phyloP scores from a whole-genome alignment of 768 basidiomycete genomes.

The Clitopilus passeckerianus region DNA sequence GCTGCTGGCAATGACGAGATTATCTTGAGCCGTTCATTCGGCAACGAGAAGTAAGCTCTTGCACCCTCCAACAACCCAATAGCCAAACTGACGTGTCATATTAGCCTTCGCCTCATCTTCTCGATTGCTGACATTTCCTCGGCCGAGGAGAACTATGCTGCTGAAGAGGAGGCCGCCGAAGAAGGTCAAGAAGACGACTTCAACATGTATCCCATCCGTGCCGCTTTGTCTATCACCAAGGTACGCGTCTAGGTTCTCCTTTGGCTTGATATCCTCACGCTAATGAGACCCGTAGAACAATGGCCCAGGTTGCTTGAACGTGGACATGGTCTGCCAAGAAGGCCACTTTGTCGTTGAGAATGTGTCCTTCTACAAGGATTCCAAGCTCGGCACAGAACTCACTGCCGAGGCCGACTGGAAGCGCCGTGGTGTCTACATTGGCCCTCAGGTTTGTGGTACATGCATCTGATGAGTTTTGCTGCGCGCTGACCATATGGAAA shows the following conservation, averaged over 20 bases:
- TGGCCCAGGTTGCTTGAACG: constrained; percentile 62
- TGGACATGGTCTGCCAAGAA: constrained; percentile 77
- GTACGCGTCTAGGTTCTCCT: constrained; percentile 23
- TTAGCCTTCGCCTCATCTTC: constrained; percentile 88
- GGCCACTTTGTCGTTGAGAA: constrained; percentile 85
- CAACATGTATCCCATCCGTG: constrained; percentile 66
- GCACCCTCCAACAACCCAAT: not conserved
- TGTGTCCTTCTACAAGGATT: constrained; percentile 78
- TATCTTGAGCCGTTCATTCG: constrained; percentile 74
- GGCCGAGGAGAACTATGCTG: constrained; percentile 24
- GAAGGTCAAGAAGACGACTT: constrained; percentile 24
- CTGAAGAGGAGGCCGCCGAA: constrained; percentile 18
- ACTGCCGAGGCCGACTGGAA: constrained; percentile 93
- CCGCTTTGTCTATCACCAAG: constrained; percentile 83
- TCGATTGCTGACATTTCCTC: constrained; percentile 83
- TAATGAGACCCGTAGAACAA: constrained; percentile 29
- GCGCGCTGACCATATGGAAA: too few relatives aligned
- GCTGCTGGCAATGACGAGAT: constrained; percentile 75
- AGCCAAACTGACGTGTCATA: not conserved
- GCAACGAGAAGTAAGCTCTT: constrained; percentile 76
- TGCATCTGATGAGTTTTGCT: too few relatives aligned
- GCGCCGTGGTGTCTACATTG: constrained; percentile 86
- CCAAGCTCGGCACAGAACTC: constrained; percentile 65
- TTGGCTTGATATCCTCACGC: not conserved
- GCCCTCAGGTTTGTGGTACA: constrained; percentile 60